These are phyloP conservation scores for Coccomyxa sp. DNA, from an alignment of 139 green algal species.

Conservation along the genomic window DNA sequence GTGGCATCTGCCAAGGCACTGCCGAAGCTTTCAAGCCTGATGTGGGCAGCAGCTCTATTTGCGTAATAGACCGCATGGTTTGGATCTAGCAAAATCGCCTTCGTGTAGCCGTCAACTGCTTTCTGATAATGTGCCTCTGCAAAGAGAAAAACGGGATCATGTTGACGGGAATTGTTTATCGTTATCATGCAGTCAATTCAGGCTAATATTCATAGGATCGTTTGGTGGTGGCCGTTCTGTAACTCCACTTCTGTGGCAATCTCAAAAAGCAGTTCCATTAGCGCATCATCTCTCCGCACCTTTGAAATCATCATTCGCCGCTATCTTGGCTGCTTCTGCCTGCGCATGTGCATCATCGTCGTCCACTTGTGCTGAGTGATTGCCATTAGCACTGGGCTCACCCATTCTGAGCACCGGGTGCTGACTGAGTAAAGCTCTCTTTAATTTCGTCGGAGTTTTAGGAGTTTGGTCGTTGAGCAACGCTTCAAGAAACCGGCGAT, in stretches of 20 bases:
- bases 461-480: neutral
- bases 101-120: constrained; percentile 79
- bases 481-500: neutral
- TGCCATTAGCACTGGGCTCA: neutral
- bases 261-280: neutral
- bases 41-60: constrained; percentile 88
- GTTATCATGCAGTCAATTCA: neutral
- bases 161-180: no score
- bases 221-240: neutral
- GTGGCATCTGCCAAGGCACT: constrained; percentile 84
- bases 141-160: neutral
- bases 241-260: neutral
- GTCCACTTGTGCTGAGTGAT: neutral
- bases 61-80: constrained; percentile 72
- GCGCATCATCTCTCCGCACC: constrained; percentile 14
- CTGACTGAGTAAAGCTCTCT: no score
- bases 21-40: constrained; percentile 88
- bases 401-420: neutral
- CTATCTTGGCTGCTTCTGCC: constrained; percentile 29
- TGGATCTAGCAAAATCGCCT: constrained; percentile 73
- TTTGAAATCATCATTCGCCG: constrained; percentile 51
- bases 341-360: neutral
- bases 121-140: constrained; percentile 78
- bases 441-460: no score
- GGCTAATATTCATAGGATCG: neutral